Conservation (phyloP, 2,329 filamentous ascomycete species). For the Monosporascus sp. region DNA sequence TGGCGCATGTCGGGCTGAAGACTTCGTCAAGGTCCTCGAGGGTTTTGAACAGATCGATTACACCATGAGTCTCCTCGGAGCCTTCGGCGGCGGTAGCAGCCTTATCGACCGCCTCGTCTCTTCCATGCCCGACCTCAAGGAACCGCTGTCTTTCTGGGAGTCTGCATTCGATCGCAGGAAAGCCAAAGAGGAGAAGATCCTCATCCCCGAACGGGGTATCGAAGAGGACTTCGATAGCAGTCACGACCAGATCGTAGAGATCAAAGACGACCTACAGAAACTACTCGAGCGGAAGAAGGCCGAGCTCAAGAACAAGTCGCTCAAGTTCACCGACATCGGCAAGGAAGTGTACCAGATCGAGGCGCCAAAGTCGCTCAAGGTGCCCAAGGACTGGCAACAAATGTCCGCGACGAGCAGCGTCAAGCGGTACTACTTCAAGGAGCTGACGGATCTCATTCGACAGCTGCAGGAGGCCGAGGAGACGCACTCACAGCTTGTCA, state of each 20-base stretch:
- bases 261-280: conserved; percentile 66
- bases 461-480: conserved; percentile 91
- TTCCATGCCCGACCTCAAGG: conserved; percentile 78
- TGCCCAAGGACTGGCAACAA: conserved; percentile 86
- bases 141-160: conserved; percentile 78
- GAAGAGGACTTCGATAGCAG: conserved; percentile 91
- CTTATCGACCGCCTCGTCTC: conserved; percentile 78
- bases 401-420: conserved; percentile 91
- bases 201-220: conserved; percentile 81
- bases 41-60: conserved; percentile 98
- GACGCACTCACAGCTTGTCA: conserved; percentile 83
- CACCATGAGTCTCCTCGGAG: conserved; percentile 73
- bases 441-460: conserved; percentile 76
- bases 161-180: conserved; percentile 81
- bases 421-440: conserved; percentile 89
- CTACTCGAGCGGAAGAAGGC: conserved; percentile 67
- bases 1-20: conserved; percentile 79
- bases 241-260: conserved; percentile 66
- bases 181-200: conserved; percentile 71
- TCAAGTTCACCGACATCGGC: conserved; percentile 78
- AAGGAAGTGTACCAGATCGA: conserved; percentile 98
- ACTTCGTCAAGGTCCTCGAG: conserved; percentile 89
- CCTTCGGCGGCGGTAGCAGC: conserved; percentile 71
- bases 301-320: conserved; percentile 66
- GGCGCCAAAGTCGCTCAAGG: conserved; percentile 75